Base-by-base conservation (phyloP, 345 rosid genomes). In the Cardamine chenopodiifolia region DNA sequence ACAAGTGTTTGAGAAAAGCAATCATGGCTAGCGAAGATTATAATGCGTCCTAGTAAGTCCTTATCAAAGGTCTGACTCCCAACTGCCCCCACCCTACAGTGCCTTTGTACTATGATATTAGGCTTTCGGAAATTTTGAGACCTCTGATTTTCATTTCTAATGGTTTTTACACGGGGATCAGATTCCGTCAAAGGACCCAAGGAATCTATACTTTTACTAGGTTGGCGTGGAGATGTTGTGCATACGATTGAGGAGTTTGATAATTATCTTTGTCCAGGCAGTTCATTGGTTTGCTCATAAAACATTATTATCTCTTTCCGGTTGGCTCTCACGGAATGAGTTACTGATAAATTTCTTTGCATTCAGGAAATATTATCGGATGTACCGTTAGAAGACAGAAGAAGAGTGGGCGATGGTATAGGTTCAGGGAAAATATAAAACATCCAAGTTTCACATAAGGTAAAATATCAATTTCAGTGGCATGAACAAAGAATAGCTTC, bases 191-290 rank as follows among this genome's bases (percentile, higher is more conserved):
- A 64, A 59, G 99, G 97, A 80, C 97, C 97, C 17, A 90, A 76
- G 80, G 97, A 95, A 74, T 83, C 81, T 67, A 82, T 95, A 81
- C 88, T 95, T 65, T 67, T 95, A 74, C 96, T 95, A 67, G 99
- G 99, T 19, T 95, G 99, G 99, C 99, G 97, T 40, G 80, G 93
- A 17, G 97, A 87, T 79, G 86, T 91, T 80, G 84, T 83, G 42
- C 93, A 87, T 72, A 95, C 91, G 97, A 82, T 89, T 50, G 84
- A 89, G 62, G 99, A 95, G 85, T 91, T 91, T 82, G 93, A 90
- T 83, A 91, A 89, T 71, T 95, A 89, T 86, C 96, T 95, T 76
- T 97, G 99, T 69, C 93, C 97, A 62, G 93, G 99, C 68, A 95
- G 99, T 61, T 76, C 79, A 70, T 72, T 91, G 96, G 99, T 95